Conservation (phyloP, 164 flowering plant species). For the Kingdonia uniflora region DNA sequence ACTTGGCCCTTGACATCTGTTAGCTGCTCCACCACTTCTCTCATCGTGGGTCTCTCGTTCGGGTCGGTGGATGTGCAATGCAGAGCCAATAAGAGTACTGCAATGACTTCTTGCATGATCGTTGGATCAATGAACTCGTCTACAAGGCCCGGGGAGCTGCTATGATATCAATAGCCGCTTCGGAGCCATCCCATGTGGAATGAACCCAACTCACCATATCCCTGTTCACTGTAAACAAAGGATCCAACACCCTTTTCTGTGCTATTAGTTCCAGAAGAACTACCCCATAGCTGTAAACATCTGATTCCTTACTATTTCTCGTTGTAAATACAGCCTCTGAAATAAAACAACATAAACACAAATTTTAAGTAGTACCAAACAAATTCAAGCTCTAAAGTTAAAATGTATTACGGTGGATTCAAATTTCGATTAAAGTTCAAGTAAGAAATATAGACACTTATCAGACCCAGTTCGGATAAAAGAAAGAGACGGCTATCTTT, state of each 20-base stretch:
- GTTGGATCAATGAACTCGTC: constrained; percentile 7
- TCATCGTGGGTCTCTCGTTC: constrained; percentile 54
- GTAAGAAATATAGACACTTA: no score
- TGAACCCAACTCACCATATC: constrained; percentile 53
- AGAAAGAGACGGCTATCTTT: no score
- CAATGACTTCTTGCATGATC: constrained; percentile 34
- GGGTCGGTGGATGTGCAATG: constrained; percentile 47
- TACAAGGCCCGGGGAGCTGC: not conserved
- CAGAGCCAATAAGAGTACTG: constrained; percentile 43
- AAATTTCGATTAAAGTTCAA: no score
- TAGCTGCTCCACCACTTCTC: constrained; percentile 50
- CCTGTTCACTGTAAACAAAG: constrained; percentile 29
- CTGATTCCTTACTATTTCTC: constrained; percentile 44
- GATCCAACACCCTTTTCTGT: constrained; percentile 47
- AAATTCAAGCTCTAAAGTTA: no score
- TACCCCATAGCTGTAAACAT: constrained; percentile 80
- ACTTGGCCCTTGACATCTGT: constrained; percentile 13
- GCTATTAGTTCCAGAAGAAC: constrained; percentile 67
- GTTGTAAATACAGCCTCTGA: constrained; percentile 66
- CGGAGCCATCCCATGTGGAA: constrained; percentile 23
- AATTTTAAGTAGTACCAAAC: not conserved
- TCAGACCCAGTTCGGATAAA: no score
- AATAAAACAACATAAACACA: not conserved
- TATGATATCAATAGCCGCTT: constrained; percentile 9
- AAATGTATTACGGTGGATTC: no score